Evolutionary conservation across 208 protist species (phyloP), one percentile per base, ranked within the genome.

Genomic region (Naegleria fowleri): DNA sequence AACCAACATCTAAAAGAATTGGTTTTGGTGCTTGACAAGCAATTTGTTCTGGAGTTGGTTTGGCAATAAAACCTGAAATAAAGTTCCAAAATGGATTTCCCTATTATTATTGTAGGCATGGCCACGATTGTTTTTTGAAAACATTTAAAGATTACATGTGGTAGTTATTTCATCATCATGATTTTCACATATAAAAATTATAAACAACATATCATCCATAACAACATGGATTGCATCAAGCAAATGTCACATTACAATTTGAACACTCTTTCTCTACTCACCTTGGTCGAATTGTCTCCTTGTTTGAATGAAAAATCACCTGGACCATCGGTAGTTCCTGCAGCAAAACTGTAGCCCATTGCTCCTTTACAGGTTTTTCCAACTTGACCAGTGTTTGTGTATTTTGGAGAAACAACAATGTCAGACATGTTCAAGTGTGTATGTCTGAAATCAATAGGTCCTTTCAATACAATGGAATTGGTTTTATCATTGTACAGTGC

Each of bases 21-120:
- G 86, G 86, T 67, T 89, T 89, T 89, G 86, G 86, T 25, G 86
- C 0, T 67, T 89, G 86, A 67, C 86, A 89, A 25, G 5, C 9
- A 33, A 41, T 89, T 89, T 89, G 86, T 89, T 89, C 86, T 75
- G 39, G 36, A 29, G 86, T 89, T 22, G 86, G 86, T 38, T 89
- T 55, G 39, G 48, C 48, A 41, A 89, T 67, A 67, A 89, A 89
- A 40, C n/a, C 9, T 6, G 36, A 51, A 67, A 89, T 41, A n/a
- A 67, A 67, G 25, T 89, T 67, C 86, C 86, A 89, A n/a, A 89
- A 89, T 41, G 86, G 86, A 67, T 89, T 89, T 88, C 85, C 85
- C 16, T 48, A 48, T 48, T 48, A 7, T 9, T 48, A 7, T 48
- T 48, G 43, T 48, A 9, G 43, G 7, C 1, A 48, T 48, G 43